These are phyloP conservation scores for Herpetomonas tarakana DNA, from an alignment of 208 protist species.

Conservation along the genomic window DNA sequence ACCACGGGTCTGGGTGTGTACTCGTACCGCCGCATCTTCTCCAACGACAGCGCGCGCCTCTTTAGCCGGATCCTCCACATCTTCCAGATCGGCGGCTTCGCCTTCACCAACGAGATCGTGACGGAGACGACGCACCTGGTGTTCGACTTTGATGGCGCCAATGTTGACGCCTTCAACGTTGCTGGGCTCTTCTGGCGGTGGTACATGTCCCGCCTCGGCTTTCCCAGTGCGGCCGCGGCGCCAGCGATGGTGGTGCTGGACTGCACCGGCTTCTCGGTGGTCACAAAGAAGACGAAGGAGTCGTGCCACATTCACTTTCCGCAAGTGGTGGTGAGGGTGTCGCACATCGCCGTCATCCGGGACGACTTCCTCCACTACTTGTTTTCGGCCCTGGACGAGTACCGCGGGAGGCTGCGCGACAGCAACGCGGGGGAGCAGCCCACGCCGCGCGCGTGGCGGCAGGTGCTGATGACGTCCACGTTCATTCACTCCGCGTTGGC, in stretches of 20 bases:
- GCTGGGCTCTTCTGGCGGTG: constrained; percentile 39
- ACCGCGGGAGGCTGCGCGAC: constrained; percentile 13
- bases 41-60: constrained; percentile 25
- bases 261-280: constrained; percentile 45
- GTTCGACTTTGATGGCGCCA: constrained; percentile 53
- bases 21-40: constrained; percentile 49
- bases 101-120: constrained; percentile 65
- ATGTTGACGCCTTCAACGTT: constrained; percentile 27
- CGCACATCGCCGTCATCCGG: constrained; percentile 16
- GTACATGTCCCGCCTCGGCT: constrained; percentile 25
- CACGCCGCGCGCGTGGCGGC: constrained; percentile 11
- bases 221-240: too few relatives aligned
- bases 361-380: constrained; percentile 24
- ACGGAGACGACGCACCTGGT: constrained; percentile 42
- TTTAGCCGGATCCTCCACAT: constrained; percentile 51
- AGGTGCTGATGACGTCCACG: too few relatives aligned
- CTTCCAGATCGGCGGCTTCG: constrained; percentile 23
- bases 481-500: too few relatives aligned
- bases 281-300: constrained; percentile 33
- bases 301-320: constrained; percentile 76
- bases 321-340: constrained; percentile 32
- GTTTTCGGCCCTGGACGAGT: constrained; percentile 12
- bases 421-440: constrained; percentile 5
- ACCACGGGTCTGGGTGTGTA: constrained; percentile 49
- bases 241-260: constrained; percentile 38